Base-by-base conservation (phyloP, 805 yeast species). In the Saccharomyces mikatae region DNA sequence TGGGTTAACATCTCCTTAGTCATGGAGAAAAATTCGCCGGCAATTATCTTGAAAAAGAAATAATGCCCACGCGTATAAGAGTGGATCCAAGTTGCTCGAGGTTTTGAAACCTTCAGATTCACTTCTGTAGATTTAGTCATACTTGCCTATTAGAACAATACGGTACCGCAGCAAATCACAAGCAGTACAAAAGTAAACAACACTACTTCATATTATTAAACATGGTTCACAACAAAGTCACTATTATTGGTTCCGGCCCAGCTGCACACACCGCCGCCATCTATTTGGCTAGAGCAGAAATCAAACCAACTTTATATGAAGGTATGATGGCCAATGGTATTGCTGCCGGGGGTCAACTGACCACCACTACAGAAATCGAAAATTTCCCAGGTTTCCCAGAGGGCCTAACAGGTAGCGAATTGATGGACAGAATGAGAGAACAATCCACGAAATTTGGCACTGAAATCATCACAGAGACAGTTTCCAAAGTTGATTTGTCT, bases 221-320 rank as follows among this genome's bases (percentile, higher is more conserved):
- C 80, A 86, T 86, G 91, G 86, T 80, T 66, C 95, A 87, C 72
- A 82, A 88, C 75, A 82, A 78, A 77, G 95, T 87, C 58, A 87
- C 94, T 31, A 86, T 89, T 66, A 84, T 89, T 58, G 98, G 99
- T 48, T 91, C 97, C 53, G 99, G 99, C 64, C 99, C 99, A 54
- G 99, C 99, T 55, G 99, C 97, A 54, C 97, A 94, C 80, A 94
- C 99, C 47, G 99, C 99, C 51, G 99, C 99, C 61, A 89, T 94
- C 72, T 94, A 94, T 74, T 78, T 94, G 53, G 86, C 98, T 30
- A 86, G 99, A 74, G 99, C 99, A 47, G 99, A 94, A 78, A 82
- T 90, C 69, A 84, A 87, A 74, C 97, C 99, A 26, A 84, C 87
- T 30, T 73, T 94, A 64, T 94, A 90, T 75, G 99, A 94, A 76